These are phyloP conservation scores for Lactarius akahatsu DNA, from an alignment of 768 basidiomycete species.

Conservation along the genomic window DNA sequence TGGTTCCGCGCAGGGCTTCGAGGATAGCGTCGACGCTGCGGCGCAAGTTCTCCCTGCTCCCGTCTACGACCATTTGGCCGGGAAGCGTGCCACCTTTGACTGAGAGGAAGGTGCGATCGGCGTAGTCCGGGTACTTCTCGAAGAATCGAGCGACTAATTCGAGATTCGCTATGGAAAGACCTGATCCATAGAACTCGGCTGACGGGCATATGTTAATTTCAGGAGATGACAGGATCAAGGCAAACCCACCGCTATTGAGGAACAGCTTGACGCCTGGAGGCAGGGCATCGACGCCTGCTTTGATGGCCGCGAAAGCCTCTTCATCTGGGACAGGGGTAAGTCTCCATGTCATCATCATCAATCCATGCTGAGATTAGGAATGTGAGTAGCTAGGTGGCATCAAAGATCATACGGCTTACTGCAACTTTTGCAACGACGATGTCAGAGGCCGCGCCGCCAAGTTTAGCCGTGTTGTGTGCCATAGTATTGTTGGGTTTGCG, in stretches of 20 bases:
- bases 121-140: constrained; percentile 44
- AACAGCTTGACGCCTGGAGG: constrained; percentile 49
- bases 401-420: constrained; percentile 33
- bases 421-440: constrained; percentile 42
- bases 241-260: constrained; percentile 47
- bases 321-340: constrained; percentile 52
- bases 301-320: constrained; percentile 61
- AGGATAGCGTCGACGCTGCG: constrained; percentile 47
- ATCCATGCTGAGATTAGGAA: constrained; percentile 41
- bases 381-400: not conserved
- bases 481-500: constrained; percentile 29
- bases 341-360: constrained; percentile 62
- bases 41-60: constrained; percentile 45
- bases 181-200: constrained; percentile 59
- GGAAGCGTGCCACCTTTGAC: constrained; percentile 42
- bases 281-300: constrained; percentile 45
- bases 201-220: not conserved
- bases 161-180: constrained; percentile 45
- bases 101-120: constrained; percentile 47
- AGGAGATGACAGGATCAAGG: not conserved
- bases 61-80: constrained; percentile 25
- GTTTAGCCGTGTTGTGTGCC: constrained; percentile 36
- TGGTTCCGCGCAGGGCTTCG: constrained; percentile 47
- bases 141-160: constrained; percentile 51
- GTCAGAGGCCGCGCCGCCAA: constrained; percentile 42